Percentiles rank a stretch among this genome's conserved stretches.
Conservation (phyloP, 805 yeast species). For the Henningerozyma blattae region DNA sequence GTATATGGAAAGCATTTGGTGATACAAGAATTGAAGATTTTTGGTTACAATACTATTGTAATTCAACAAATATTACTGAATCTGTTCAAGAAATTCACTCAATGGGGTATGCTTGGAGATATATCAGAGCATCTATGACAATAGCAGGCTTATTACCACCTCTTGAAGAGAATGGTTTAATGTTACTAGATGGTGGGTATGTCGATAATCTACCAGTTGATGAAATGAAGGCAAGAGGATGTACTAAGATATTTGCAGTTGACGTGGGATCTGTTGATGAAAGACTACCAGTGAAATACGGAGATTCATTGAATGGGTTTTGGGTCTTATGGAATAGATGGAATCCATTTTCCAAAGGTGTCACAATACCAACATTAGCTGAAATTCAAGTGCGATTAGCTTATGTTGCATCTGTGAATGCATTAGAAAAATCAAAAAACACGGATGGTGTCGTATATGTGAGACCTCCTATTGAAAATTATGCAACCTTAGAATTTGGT, state of each 20-base stretch:
- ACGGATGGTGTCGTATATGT: conserved; percentile 79
- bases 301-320: conserved; percentile 83
- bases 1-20: conserved; percentile 95
- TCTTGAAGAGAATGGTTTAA: conserved; percentile 75
- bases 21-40: conserved; percentile 89
- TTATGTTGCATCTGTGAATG: conserved; percentile 90
- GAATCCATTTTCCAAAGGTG: conserved; percentile 81
- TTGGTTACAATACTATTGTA: conserved; percentile 82
- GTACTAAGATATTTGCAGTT: conserved; percentile 76
- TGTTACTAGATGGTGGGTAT: conserved; percentile 94
- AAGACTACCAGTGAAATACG: conserved; percentile 77
- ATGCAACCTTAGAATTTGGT: conserved; percentile 84
- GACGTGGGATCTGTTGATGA: conserved; percentile 96
- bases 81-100: conserved; percentile 92
- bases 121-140: conserved; percentile 92
- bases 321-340: conserved; percentile 83
- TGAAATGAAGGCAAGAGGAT: conserved; percentile 87
- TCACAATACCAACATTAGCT: conserved; percentile 87
- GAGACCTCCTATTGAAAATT: conserved; percentile 89
- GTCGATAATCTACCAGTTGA: conserved; percentile 85
- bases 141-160: conserved; percentile 85
- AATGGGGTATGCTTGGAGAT: conserved; percentile 91
- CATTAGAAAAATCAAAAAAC: conserved; percentile 73
- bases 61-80: conserved; percentile 89
- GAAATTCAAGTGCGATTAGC: conserved; percentile 90